Evolutionary conservation across 1,139 yeast species (phyloP).

Genomic region (Taphrina sp.): DNA sequence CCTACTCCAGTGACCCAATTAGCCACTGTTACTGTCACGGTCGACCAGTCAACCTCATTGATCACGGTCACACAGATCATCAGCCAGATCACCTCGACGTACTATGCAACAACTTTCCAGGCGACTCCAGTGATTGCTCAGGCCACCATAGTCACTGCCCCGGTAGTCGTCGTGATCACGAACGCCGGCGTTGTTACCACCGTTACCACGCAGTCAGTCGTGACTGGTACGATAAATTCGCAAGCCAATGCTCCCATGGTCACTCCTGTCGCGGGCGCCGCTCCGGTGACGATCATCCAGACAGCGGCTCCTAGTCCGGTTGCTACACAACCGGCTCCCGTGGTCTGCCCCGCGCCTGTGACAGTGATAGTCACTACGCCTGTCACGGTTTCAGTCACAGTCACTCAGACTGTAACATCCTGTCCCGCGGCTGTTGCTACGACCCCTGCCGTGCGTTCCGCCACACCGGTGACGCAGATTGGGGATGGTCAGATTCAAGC

Average conservation of each 20-base stretch:
- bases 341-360: too few species aligned
- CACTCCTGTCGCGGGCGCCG: slow-evolving; percentile 10
- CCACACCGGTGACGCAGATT: not conserved
- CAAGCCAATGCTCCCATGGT: slow-evolving; percentile 2
- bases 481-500: too few species aligned
- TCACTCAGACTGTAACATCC: not conserved
- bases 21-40: not conserved
- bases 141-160: slow-evolving; percentile 3
- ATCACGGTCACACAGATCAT: slow-evolving; percentile 1
- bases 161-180: not conserved
- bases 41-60: slow-evolving; percentile 4
- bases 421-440: not conserved
- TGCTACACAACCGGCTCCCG: too few species aligned
- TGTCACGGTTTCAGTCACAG: slow-evolving; percentile 1
- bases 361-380: not conserved
- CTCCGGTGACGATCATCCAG: not conserved
- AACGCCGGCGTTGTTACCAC: not conserved
- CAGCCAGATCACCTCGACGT: not conserved
- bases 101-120: not conserved
- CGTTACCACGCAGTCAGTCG: slow-evolving; percentile 1
- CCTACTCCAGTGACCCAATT: not conserved
- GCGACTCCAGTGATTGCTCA: slow-evolving; percentile 6
- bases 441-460: not conserved
- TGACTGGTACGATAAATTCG: slow-evolving; percentile 2
- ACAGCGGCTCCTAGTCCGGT: slow-evolving; percentile 8